Base-by-base conservation (phyloP, 495 filamentous ascomycete genomes). In the Xeromyces bisporus region DNA sequence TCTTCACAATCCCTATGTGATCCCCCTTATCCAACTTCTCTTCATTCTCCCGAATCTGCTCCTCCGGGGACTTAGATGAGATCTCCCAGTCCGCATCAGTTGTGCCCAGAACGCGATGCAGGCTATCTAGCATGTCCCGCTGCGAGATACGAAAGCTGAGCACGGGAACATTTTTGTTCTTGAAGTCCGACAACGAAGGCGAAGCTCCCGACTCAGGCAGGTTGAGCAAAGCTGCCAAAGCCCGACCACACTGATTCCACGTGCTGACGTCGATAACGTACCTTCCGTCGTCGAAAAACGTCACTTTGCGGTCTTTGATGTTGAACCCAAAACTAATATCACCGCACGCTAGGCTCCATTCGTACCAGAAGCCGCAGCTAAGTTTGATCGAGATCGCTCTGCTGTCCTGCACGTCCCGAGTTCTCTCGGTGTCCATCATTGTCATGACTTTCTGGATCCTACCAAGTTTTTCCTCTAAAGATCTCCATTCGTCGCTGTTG, bases 51-150 rank as follows among this genome's bases (percentile, higher is more conserved):
- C 49, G 34, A 34, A 55, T 67, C 0, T 67, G 58, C 44, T 71
- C 48, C 18, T 43, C 40, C 0, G 46, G 35, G 0, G 46, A 21
- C 44, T 69, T 57, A 10, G 60, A 31, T 2, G 28, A 46, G 24
- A 79, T 61, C 1, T 42, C 61, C 75, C 75, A 82, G 33, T 77
- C 71, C 0, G 23, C 38, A 26, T 60, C 49, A n/a, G 43, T 60
- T 0, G 57, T 62, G 1, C 62, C 65, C 0, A 64, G 64, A 0
- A 72, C 71, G 1, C 69, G 64, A 35, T 65, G 47, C 6, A 58
- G 46, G 5, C 55, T 53, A 7, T 62, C 63, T 17, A 72, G 46
- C 51, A 72, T 67, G 6, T 72, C 64, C 26, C 39, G 42, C 44
- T 72, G 69, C 18, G 38, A 66, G 28, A 71, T 32, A 10, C 32